phyloP scores from a whole-genome alignment of 106 monocot genomes.

The Gastrodia elata region DNA sequence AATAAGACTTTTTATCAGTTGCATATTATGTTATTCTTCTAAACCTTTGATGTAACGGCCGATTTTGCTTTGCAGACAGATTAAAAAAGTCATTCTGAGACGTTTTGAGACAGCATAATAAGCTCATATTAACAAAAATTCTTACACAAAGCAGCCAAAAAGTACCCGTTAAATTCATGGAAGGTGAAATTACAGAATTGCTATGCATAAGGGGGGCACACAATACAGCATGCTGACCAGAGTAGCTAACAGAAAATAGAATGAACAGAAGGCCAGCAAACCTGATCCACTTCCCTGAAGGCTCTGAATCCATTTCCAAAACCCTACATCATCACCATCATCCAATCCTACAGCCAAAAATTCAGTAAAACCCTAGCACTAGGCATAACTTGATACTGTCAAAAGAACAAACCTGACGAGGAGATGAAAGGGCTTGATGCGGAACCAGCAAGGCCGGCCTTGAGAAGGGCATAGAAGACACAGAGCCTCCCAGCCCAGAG shows the following conservation, averaged over 20 bases:
- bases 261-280: conserved; percentile 14
- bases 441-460: conserved; percentile 76
- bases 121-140: no score
- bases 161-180: no score
- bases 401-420: conserved; percentile 28
- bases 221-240: no score
- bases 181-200: no score
- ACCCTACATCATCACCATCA: conserved; percentile 56
- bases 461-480: conserved; percentile 75
- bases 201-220: no score
- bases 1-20: no score
- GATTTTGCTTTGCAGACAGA: no score
- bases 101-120: no score
- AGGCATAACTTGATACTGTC: neutral
- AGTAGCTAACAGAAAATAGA: neutral
- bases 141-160: neutral
- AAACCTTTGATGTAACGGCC: no score
- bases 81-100: no score
- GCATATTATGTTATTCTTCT: no score
- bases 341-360: conserved; percentile 19
- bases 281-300: conserved; percentile 47
- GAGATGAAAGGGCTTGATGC: conserved; percentile 52
- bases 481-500: conserved; percentile 79
- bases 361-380: neutral
- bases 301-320: conserved; percentile 59